Conservation (phyloP, 169 alveolate species). For the Plasmodium chabaudi region DNA sequence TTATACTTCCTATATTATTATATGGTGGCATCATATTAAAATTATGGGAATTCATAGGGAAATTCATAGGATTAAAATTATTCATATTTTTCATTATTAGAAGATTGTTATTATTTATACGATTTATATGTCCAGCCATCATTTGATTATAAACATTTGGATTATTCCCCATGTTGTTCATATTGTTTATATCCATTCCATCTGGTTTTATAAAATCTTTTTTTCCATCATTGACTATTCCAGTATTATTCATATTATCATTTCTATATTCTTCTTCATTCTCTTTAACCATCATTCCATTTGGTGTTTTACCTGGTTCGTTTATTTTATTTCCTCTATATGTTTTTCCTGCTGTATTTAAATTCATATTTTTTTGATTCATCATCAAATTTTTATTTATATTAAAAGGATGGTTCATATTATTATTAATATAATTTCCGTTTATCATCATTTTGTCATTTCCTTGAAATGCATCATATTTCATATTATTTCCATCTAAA, state of each 20-base stretch:
- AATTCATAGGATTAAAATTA: constrained; percentile 28
- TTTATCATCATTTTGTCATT: too few species aligned
- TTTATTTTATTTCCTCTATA: background rate
- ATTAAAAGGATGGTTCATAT: too few species aligned
- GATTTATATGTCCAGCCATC: background rate
- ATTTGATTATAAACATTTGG: background rate
- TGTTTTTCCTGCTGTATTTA: background rate
- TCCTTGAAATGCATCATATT: too few species aligned
- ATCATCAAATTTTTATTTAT: too few species aligned
- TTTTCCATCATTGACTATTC: background rate
- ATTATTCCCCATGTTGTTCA: constrained; percentile 5
- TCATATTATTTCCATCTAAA: too few species aligned
- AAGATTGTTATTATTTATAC: constrained; percentile 7
- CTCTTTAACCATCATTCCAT: background rate
- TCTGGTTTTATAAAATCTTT: background rate
- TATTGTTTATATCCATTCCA: constrained; percentile 7
- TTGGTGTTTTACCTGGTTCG: background rate
- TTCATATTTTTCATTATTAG: constrained; percentile 9
- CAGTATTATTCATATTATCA: constrained; percentile 3
- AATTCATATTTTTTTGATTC: too few species aligned
- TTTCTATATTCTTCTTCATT: constrained; percentile 3
- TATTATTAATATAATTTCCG: too few species aligned
- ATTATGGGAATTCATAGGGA: constrained; percentile 24
- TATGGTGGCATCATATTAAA: constrained; percentile 9
- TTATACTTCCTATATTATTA: background rate